phyloP scores from a whole-genome alignment of 768 basidiomycete species.

The Serpula lacrymans region DNA sequence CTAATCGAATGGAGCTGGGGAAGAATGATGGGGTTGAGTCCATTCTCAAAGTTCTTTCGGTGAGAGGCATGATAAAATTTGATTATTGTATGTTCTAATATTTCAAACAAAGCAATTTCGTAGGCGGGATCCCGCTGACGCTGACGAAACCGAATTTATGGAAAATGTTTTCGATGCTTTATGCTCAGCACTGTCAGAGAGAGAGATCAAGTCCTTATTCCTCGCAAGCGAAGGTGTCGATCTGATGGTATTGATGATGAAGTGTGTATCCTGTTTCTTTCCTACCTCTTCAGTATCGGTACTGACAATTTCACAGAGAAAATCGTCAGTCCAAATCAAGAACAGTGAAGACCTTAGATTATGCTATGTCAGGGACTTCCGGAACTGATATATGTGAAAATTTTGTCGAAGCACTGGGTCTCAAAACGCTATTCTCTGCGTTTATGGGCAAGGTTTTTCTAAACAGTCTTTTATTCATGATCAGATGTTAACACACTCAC shows the following conservation, averaged over 20 bases:
- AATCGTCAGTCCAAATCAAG: constrained; percentile 78
- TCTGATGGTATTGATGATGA: constrained; percentile 98
- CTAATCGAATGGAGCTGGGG: constrained; percentile 67
- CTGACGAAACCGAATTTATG: constrained; percentile 96
- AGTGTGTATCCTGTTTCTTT: constrained; percentile 45
- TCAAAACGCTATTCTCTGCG: constrained; percentile 86
- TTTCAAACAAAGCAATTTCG: constrained; percentile 71
- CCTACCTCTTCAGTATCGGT: background rate
- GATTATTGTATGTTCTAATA: constrained; percentile 4
- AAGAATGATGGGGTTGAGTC: constrained; percentile 77
- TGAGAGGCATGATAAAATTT: constrained; percentile 39
- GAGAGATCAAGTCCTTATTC: constrained; percentile 76
- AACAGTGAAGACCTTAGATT: constrained; percentile 88
- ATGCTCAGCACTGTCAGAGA: constrained; percentile 81
- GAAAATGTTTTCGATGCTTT: constrained; percentile 92
- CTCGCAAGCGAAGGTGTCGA: constrained; percentile 92
- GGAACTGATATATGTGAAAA: constrained; percentile 71
- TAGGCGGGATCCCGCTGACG: constrained; percentile 74
- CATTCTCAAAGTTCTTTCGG: constrained; percentile 74
- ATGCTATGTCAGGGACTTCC: constrained; percentile 78
- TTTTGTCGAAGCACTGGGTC: constrained; percentile 83
- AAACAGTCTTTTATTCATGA: constrained; percentile 10
- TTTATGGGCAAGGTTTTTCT: constrained; percentile 99
- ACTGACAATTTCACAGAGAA: constrained; percentile 49
- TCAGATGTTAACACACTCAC: background rate